A percentile compares a stretch with the other conserved stretches of the same genome.
Conservation (phyloP, 805 yeast species). For the Priceomyces carsonii region DNA sequence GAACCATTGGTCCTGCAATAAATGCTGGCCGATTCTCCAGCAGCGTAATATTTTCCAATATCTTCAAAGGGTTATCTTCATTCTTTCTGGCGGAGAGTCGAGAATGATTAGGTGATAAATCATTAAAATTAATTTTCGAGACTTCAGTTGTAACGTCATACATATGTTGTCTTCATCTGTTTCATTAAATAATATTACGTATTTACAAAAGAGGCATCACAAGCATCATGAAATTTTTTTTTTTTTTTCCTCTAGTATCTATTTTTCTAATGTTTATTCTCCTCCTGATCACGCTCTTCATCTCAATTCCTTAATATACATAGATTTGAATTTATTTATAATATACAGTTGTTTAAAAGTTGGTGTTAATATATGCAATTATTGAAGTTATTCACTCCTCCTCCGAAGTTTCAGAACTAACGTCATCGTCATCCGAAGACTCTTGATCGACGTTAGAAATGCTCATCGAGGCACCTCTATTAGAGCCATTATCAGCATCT, state of each 20-base stretch:
- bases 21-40: conserved; percentile 35
- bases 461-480: conserved; percentile 30
- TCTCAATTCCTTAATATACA: conserved; percentile 5
- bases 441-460: conserved; percentile 37
- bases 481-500: conserved; percentile 27
- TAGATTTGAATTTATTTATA: conserved; percentile 12
- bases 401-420: conserved; percentile 60
- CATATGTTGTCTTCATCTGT: too few relatives aligned
- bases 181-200: too few relatives aligned
- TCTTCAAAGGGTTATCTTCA: conserved; percentile 32
- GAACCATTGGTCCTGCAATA: conserved; percentile 89
- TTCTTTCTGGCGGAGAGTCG: conserved; percentile 17
- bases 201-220: too few relatives aligned
- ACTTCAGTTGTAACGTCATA: too few relatives aligned
- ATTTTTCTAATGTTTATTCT: not conserved
- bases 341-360: conserved; percentile 11
- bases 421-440: conserved; percentile 55
- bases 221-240: too few relatives aligned
- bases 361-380: conserved; percentile 6
- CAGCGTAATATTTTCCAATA: conserved; percentile 24
- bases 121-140: not conserved
- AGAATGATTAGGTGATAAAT: conserved; percentile 5
- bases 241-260: not conserved
- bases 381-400: conserved; percentile 51
- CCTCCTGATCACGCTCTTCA: too few relatives aligned